These are phyloP conservation scores for Puccinia polysora DNA, from an alignment of 1,284 basidiomycete genomes.

Conservation along the genomic window DNA sequence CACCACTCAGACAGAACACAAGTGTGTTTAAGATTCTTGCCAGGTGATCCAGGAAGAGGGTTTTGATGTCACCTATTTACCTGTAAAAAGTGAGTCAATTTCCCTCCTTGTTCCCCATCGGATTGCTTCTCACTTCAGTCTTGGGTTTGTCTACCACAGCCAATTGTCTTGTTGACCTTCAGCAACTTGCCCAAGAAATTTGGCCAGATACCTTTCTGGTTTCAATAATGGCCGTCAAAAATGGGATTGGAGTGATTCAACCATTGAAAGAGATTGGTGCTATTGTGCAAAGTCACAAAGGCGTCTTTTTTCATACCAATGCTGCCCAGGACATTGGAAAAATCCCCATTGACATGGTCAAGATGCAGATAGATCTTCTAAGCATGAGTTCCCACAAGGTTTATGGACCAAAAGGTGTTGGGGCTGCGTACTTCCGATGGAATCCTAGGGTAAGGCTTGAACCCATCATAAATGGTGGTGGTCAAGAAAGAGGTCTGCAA, in stretches of 20 bases:
- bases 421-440: constrained; percentile 87
- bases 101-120: not conserved
- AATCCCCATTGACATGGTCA: constrained; percentile 85
- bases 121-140: not conserved
- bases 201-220: too few species aligned
- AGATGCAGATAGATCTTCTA: constrained; percentile 93
- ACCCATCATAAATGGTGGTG: too few species aligned
- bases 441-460: constrained; percentile 89
- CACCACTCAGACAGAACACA: too few species aligned
- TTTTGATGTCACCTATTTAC: too few species aligned
- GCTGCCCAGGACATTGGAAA: constrained; percentile 93
- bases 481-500: too few species aligned
- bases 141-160: constrained; percentile 44
- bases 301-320: constrained; percentile 91
- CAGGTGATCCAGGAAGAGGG: constrained; percentile 91
- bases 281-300: constrained; percentile 59
- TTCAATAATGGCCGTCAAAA: too few species aligned
- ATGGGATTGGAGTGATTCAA: too few species aligned
- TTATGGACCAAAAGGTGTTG: constrained; percentile 96
- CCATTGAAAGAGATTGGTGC: constrained; percentile 93
- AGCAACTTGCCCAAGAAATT: constrained; percentile 72
- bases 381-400: too few species aligned
- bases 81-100: too few species aligned
- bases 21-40: constrained; percentile 97
- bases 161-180: constrained; percentile 76